phyloP scores from a whole-genome alignment of 1,139 yeast genomes.

The Taphrina deformans region DNA sequence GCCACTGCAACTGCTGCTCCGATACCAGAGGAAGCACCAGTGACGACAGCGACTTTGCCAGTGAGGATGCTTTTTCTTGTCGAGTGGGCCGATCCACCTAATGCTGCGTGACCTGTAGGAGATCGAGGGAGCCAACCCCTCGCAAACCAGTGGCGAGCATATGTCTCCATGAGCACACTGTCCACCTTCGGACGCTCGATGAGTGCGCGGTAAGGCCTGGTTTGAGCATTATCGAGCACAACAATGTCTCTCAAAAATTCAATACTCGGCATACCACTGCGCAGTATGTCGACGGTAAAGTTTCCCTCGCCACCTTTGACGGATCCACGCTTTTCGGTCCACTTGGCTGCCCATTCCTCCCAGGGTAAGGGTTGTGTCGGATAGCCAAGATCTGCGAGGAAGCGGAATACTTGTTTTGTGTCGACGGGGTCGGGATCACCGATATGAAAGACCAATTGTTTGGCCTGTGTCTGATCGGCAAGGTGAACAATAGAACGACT shows the following conservation, averaged over 20 bases:
- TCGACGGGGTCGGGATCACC: slow-evolving; percentile 23
- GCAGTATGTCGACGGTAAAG: slow-evolving; percentile 15
- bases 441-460: slow-evolving; percentile 20
- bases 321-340: slow-evolving; percentile 17
- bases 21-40: slow-evolving; percentile 36
- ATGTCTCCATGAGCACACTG: slow-evolving; percentile 8
- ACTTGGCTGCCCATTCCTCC: slow-evolving; percentile 16
- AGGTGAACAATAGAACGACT: slow-evolving; percentile 14
- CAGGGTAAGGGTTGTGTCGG: slow-evolving; percentile 23
- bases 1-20: slow-evolving; percentile 34
- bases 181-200: slow-evolving; percentile 25
- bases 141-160: slow-evolving; percentile 21
- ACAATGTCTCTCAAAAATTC: slow-evolving; percentile 13
- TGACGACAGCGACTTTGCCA: slow-evolving; percentile 21
- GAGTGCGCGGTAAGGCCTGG: slow-evolving; percentile 13
- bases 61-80: slow-evolving; percentile 6
- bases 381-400: slow-evolving; percentile 6
- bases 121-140: slow-evolving; percentile 22
- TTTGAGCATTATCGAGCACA: slow-evolving; percentile 20
- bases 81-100: slow-evolving; percentile 16
- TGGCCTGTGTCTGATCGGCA: slow-evolving; percentile 13
- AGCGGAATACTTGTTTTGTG: slow-evolving; percentile 6
- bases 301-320: slow-evolving; percentile 20
- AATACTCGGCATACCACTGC: slow-evolving; percentile 25
- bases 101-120: slow-evolving; percentile 1